phyloP scores from a whole-genome alignment of 1,284 basidiomycete genomes.

The Ganoderma lingzhi region DNA sequence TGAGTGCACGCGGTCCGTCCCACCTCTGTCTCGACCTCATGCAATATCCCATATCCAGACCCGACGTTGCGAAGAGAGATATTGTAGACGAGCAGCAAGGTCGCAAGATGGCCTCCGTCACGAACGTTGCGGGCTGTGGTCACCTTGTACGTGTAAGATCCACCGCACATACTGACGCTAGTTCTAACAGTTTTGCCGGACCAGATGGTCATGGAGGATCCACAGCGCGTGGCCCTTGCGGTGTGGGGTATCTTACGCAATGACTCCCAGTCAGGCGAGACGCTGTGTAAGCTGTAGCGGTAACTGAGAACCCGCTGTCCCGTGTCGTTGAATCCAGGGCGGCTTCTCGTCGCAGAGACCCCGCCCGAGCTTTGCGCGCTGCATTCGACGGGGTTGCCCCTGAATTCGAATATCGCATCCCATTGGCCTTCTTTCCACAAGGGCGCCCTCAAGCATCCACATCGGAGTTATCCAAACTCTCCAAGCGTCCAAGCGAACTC shows the following conservation, averaged over 20 bases:
- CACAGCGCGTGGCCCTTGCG: background rate
- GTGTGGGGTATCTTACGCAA: background rate
- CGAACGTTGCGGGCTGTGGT: background rate
- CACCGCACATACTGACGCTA: background rate
- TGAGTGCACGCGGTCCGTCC: slow-evolving; percentile 1
- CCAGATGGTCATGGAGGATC: background rate
- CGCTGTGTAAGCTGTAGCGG: background rate
- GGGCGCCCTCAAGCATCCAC: no score
- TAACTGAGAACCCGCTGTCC: no score
- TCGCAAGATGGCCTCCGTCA: background rate
- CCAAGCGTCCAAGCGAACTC: no score
- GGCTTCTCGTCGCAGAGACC: no score
- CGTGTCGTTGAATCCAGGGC: no score
- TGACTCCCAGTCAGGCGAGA: background rate
- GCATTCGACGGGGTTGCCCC: no score
- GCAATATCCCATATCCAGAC: background rate
- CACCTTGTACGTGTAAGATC: background rate
- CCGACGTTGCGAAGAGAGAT: background rate
- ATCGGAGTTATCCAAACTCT: no score
- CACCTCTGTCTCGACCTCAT: background rate
- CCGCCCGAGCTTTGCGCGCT: no score
- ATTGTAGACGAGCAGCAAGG: background rate
- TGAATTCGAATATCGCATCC: no score
- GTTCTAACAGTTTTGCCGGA: background rate
- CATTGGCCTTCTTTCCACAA: no score